Base-by-base conservation (phyloP, 2,329 filamentous ascomycete species). In the Fusarium praegraminearum region DNA sequence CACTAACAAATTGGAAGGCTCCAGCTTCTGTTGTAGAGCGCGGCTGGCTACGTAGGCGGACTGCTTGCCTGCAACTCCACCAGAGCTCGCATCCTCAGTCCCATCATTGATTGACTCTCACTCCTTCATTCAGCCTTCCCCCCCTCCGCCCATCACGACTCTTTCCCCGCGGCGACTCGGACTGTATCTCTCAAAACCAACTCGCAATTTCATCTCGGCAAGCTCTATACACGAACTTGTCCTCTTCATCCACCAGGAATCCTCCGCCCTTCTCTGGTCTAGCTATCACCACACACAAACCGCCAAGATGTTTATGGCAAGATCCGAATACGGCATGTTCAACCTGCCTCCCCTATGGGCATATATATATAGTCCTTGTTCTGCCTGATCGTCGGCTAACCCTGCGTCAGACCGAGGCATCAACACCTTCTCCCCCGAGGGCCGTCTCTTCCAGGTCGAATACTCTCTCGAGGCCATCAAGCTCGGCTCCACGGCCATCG, bases 391-490 rank as follows among this genome's bases (percentile, higher is more conserved):
- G 9, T 45, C n/a, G 22, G 36, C 75, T 77, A 68, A 76, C 69
- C 22, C 47, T 45, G 28, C 30, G 4, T 47, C 75, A 98, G 94
- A 98, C 86, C 94, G 95, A 83, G 95, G 95, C 78, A 98, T 98
- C 89, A 98, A 98, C 89, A 99, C 96, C 88, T 99, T 99, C 89
- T 99, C 96, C 76, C 96, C 96, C 67, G 96, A 99, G 89, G 96
- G 96, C 78, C 96, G 96, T 83, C 93, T 99, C 82, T 99, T 99
- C 89, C 96, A 99, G 86, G 96, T 99, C 86, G 96, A 99, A 91
- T 99, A 99, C 90, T 98, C 96, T 65, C 92, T 99, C 82, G 96
- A 99, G 87, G 96, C 96, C 83, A 99, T 99, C 89, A 99, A 99
- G 87, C 93, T 98, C 74, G 96, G 96, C 75, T 97, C 93, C 77